phyloP scores from a whole-genome alignment of 371 early-diverging fungal genomes.

The Catenaria anguillulae region DNA sequence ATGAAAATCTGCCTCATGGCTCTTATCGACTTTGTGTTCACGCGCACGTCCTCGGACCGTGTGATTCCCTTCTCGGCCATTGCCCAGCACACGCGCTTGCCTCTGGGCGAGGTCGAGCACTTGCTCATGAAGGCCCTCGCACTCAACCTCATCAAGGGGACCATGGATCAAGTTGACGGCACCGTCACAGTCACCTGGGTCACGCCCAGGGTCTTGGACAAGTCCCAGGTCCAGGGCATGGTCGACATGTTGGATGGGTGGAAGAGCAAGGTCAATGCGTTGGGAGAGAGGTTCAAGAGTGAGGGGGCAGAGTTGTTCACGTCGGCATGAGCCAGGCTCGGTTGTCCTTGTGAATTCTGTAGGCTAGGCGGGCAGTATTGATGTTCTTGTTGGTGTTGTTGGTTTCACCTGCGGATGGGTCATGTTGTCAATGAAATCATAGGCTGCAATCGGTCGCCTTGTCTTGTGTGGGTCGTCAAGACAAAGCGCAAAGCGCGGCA shows the following conservation, averaged over 20 bases:
- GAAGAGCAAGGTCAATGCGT: slow-evolving; percentile 30
- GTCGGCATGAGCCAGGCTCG: neutral
- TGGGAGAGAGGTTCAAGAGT: neutral
- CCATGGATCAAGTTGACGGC: slow-evolving; percentile 87
- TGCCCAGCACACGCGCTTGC: slow-evolving; percentile 70
- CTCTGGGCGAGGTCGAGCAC: slow-evolving; percentile 80
- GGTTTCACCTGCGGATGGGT: no score
- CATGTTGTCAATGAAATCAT: no score
- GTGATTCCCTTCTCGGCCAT: slow-evolving; percentile 67
- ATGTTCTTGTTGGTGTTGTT: no score
- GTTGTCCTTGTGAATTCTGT: no score
- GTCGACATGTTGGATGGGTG: slow-evolving; percentile 34
- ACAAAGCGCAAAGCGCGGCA: no score
- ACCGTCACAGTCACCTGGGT: slow-evolving; percentile 85
- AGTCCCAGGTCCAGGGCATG: slow-evolving; percentile 54
- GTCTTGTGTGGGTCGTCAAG: no score
- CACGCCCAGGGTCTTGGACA: slow-evolving; percentile 87
- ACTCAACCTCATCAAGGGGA: slow-evolving; percentile 77
- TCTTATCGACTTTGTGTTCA: slow-evolving; percentile 83
- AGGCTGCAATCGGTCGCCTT: no score
- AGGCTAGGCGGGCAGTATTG: no score
- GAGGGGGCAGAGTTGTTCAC: neutral
- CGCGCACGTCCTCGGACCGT: slow-evolving; percentile 64
- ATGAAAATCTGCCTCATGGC: slow-evolving; percentile 96
- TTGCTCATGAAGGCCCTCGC: slow-evolving; percentile 92